These are phyloP conservation scores for Tieghemiomyces parasiticus DNA, from an alignment of 192 early-diverging fungal species.

Conservation along the genomic window DNA sequence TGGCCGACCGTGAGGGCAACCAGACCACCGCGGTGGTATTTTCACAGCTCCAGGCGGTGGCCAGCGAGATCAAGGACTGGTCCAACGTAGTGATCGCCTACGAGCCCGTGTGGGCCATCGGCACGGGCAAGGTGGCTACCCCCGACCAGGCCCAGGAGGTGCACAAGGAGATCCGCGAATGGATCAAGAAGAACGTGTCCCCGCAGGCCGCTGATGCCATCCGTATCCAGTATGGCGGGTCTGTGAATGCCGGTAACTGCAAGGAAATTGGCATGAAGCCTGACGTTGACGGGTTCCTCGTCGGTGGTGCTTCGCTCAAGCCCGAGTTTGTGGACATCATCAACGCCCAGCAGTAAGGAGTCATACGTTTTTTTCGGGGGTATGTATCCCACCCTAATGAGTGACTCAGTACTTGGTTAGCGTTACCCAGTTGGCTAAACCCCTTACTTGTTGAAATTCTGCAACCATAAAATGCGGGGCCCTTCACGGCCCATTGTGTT, in stretches of 20 bases:
- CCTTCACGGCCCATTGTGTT: too few species aligned
- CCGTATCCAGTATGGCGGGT: conserved; percentile 94
- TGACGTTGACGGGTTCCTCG: conserved; percentile 98
- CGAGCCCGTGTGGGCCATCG: conserved; percentile 99
- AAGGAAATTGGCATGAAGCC: conserved; percentile 61
- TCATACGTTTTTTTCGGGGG: too few species aligned
- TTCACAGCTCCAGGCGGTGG: conserved; percentile 80
- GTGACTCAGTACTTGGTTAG: too few species aligned
- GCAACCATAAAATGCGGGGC: too few species aligned
- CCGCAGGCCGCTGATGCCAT: conserved; percentile 71
- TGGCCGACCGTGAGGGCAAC: conserved; percentile 84
- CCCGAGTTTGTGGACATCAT: conserved; percentile 67
- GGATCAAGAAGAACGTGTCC: conserved; percentile 75
- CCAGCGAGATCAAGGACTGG: conserved; percentile 73
- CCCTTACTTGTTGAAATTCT: too few species aligned
- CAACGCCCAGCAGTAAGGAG: conserved; percentile 19
- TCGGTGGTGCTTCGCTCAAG: conserved; percentile 97
- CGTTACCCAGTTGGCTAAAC: too few species aligned
- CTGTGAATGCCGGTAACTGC: conserved; percentile 81
- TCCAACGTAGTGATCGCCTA: conserved; percentile 92
- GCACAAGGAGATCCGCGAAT: conserved; percentile 74
- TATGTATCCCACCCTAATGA: too few species aligned
- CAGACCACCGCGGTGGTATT: conserved; percentile 75
- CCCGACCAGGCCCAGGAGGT: conserved; percentile 95
- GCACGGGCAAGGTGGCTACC: conserved; percentile 95